These are phyloP conservation scores for Xylaria sp. DNA, from an alignment of 2,329 filamentous ascomycete genomes.

Conservation along the genomic window DNA sequence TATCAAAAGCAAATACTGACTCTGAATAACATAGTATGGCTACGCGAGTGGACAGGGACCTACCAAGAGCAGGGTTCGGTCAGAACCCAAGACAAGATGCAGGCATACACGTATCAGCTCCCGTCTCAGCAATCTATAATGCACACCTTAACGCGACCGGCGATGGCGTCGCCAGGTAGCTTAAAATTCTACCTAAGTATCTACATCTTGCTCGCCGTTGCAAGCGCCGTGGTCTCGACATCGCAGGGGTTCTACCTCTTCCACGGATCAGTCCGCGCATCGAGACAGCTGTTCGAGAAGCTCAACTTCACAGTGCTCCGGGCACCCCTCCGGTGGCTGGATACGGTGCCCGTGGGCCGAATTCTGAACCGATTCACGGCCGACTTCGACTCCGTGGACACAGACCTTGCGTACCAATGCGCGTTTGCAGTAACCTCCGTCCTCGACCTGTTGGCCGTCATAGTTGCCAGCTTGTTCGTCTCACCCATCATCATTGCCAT, in stretches of 20 bases:
- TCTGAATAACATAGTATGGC: conserved; percentile 46
- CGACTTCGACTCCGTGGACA: conserved; percentile 76
- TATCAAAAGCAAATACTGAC: not conserved
- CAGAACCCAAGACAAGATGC: conserved; percentile 27
- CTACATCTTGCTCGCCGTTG: conserved; percentile 64
- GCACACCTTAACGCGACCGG: conserved; percentile 40
- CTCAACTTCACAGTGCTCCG: conserved; percentile 70
- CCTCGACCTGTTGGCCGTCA: conserved; percentile 65
- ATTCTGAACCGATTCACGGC: conserved; percentile 78
- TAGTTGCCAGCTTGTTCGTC: conserved; percentile 68
- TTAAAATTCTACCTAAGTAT: conserved; percentile 68
- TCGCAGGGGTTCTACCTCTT: conserved; percentile 66
- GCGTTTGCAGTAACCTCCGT: conserved; percentile 62
- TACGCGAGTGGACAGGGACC: conserved; percentile 62
- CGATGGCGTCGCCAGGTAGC: conserved; percentile 38
- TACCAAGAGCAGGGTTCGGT: conserved; percentile 39
- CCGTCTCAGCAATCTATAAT: conserved; percentile 50
- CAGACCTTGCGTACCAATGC: conserved; percentile 64
- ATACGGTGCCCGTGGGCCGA: conserved; percentile 76
- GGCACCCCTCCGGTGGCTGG: conserved; percentile 77
- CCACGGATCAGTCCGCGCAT: conserved; percentile 67
- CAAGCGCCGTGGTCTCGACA: conserved; percentile 61
- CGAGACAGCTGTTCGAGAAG: conserved; percentile 67
- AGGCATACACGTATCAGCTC: conserved; percentile 48
- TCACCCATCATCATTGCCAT: conserved; percentile 68